These are phyloP conservation scores for Benincasa hispida DNA, from an alignment of 306 rosid genomes.

Conservation along the genomic window DNA sequence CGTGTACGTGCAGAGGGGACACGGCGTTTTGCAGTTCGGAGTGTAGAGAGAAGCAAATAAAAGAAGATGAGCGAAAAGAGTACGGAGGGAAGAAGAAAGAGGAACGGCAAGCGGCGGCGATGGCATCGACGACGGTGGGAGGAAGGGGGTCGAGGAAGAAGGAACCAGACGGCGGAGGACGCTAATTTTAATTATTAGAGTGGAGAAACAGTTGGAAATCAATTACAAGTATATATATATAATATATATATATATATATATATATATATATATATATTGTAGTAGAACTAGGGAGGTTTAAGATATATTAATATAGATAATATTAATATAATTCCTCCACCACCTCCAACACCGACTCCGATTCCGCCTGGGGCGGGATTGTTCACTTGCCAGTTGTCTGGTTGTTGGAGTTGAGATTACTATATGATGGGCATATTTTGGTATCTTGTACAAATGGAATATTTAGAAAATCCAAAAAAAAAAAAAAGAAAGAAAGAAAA, in stretches of 20 bases:
- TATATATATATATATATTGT: background rate
- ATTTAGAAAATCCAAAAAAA: background rate
- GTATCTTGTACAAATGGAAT: background rate
- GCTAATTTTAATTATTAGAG: too few relatives aligned
- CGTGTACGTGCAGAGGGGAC: constrained; percentile 55
- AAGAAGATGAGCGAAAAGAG: constrained; percentile 46
- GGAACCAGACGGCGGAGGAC: too few relatives aligned
- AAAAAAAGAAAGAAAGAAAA: background rate
- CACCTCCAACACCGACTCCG: background rate
- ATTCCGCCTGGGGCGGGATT: background rate
- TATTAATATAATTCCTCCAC: background rate
- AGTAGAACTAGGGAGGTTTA: background rate
- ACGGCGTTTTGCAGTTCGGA: constrained; percentile 85
- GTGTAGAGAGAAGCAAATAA: constrained; percentile 80
- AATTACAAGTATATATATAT: too few relatives aligned
- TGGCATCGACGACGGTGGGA: background rate
- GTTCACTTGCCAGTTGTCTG: background rate
- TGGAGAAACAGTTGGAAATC: too few relatives aligned
- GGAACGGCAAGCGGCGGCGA: background rate
- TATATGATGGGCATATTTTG: background rate
- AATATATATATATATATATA: background rate
- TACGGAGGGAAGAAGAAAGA: background rate
- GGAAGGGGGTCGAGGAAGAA: background rate
- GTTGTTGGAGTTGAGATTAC: background rate
- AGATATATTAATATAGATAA: background rate